Base-by-base conservation (phyloP, 2,329 filamentous ascomycete genomes). In the Alternaria arbusti region DNA sequence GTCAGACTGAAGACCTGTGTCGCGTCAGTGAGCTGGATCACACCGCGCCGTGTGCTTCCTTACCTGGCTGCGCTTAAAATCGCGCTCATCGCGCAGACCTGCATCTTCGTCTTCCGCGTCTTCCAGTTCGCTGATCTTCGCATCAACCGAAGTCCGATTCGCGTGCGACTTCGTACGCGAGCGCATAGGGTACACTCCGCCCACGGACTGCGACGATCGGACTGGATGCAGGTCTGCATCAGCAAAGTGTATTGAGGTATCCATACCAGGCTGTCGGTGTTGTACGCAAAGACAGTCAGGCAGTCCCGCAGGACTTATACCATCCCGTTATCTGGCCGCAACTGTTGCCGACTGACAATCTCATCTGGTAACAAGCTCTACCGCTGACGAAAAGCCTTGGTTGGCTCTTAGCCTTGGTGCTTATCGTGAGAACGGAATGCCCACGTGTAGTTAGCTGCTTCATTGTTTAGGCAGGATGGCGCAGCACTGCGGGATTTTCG, bases 91-190 rank as follows among this genome's bases (percentile, higher is more conserved):
- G 20, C 74, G 69, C 23, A 78, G 66, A 9, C 75, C 75, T n/a
- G 74, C 74, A 64, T 77, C 75, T 44, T 78, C 74, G 43, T 75
- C 73, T 63, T 74, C 69, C 20, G 68, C 68, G 60, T 72, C 66
- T 20, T 74, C 75, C 25, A 71, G 52, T 51, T 74, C 72, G 9
- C 54, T 52, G 57, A 90, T 83, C 77, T 92, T 91, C 64, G 91
- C 85, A 75, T 93, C 90, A 8, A 90, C 86, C 59, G 86, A 87
- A 43, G 59, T 63, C 54, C 64, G 68, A 3, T 64, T 56, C 13
- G 56, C 65, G 51, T 62, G 69, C 23, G 71, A 73, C 8, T 54
- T 65, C 1, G 73, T 71, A 10, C 68, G 60, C 12, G 54, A 60
- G 25, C 74, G 70, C 44, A 76, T 55, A 25, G 71, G 72, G 12